Base-by-base conservation (phyloP, 2,329 filamentous ascomycete genomes). In the Neocatenulostroma microsporum region DNA sequence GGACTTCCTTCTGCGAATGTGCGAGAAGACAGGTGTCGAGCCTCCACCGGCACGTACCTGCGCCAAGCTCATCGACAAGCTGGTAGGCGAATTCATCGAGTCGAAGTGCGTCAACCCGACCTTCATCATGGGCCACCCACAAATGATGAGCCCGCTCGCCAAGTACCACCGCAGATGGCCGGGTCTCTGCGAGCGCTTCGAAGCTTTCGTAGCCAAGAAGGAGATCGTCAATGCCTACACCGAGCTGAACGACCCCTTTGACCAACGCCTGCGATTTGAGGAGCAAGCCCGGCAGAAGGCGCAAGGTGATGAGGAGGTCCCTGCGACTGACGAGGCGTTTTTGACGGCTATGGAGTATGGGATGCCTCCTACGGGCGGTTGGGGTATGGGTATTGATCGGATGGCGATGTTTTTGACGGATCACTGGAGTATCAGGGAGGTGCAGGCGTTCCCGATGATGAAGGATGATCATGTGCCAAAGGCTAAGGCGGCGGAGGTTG, bases 181-280 rank as follows among this genome's bases (percentile, higher is more conserved):
- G 36, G 91, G 89, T 54, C 76, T 98, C 21, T 95, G 87, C 62
- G 91, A 98, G 71, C 84, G 91, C 37, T 96, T 96, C 63, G 91
- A 98, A 67, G 88, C 85, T 9, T 98, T 98, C 51, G 91, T 95
- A 30, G 87, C 82, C 72, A 93, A 87, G 74, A 93, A 91, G 76
- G 89, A 96, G 62, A 95, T 96, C 50, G 82, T 82, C 56, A 96
- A 98, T 58, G 88, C 88, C 5, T 93, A 95, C 68, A 96, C 89
- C 25, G 91, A 98, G 77, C 80, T 98, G 74, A 93, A 94, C 72
- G 85, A 95, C 56, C 87, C 89, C 39, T 89, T 94, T 55, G 88
- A 95, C 64, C 91, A 98, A 70, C 78, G 91, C 44, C 68, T 89
- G 46, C 79, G 87, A 20, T 89, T 89, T 62, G 87, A 94, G 63